Evolutionary conservation across 441 rosid species (phyloP).

Genomic region (Gossypium davidsonii): DNA sequence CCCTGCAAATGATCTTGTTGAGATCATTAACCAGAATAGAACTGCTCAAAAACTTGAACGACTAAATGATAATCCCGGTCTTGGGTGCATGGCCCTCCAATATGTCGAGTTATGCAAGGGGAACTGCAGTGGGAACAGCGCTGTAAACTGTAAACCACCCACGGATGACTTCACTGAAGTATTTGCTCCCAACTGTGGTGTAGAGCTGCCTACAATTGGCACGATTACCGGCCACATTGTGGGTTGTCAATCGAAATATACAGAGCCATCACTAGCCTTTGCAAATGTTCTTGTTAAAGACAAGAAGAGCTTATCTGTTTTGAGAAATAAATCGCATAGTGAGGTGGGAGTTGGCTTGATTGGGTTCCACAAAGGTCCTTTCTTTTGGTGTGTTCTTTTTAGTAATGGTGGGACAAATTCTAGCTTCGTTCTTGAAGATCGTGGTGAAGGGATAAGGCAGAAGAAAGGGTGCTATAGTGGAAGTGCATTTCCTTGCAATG

Average conservation of each 20-base stretch:
- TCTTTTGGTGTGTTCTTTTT: slow-evolving; percentile 66
- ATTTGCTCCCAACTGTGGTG: slow-evolving; percentile 80
- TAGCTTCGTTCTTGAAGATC: slow-evolving; percentile 68
- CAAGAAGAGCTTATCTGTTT: slow-evolving; percentile 33
- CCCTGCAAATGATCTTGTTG: slow-evolving; percentile 69
- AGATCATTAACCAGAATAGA: slow-evolving; percentile 63
- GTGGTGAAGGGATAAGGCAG: slow-evolving; percentile 67
- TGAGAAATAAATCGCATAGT: slow-evolving; percentile 55
- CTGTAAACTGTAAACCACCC: slow-evolving; percentile 55
- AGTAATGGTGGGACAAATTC: slow-evolving; percentile 50
- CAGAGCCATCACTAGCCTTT: slow-evolving; percentile 49
- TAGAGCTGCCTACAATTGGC: slow-evolving; percentile 69
- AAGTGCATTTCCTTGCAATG: slow-evolving; percentile 55
- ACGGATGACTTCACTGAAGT: slow-evolving; percentile 73
- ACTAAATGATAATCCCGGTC: slow-evolving; percentile 71
- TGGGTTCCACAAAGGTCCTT: slow-evolving; percentile 51
- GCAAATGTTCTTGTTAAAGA: slow-evolving; percentile 56
- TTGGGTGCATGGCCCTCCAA: slow-evolving; percentile 87
- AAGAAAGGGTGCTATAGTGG: slow-evolving; percentile 76
- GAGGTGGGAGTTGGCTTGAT: slow-evolving; percentile 76
- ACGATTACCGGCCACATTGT: slow-evolving; percentile 64
- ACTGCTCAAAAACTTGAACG: slow-evolving; percentile 46
- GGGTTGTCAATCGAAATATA: slow-evolving; percentile 62
- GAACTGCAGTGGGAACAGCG: slow-evolving; percentile 47
- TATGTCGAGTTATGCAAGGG: slow-evolving; percentile 64